Evolutionary conservation across 176 grass and related monocot genomes (phyloP).

Genomic region (Tillandsia leiboldiana): DNA sequence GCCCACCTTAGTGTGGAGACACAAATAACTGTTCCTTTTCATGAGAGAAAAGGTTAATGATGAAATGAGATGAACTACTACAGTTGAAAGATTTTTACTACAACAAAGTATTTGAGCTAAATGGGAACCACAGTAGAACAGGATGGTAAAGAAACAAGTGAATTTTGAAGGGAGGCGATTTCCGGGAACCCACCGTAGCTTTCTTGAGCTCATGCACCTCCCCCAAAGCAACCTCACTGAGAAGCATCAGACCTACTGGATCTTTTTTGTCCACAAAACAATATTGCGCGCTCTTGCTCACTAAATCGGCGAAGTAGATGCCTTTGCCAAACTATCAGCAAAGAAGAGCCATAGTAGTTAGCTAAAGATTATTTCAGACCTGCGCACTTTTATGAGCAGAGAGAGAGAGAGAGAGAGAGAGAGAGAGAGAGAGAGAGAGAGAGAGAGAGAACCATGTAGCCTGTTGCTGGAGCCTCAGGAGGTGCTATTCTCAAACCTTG

Average conservation of each 20-base stretch:
- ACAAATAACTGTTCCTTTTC: neutral
- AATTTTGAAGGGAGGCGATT: neutral
- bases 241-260: conserved; percentile 86
- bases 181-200: conserved; percentile 50
- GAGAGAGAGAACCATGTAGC: conserved; percentile 70
- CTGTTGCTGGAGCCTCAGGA: conserved; percentile 81
- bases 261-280: conserved; percentile 72
- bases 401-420: conserved; percentile 7
- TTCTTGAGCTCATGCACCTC: conserved; percentile 83
- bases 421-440: conserved; percentile 15
- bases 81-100: neutral
- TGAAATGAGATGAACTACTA: neutral
- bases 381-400: no score
- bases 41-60: neutral
- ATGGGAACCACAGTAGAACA: neutral
- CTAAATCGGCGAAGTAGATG: conserved; percentile 87
- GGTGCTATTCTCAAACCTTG: conserved; percentile 95
- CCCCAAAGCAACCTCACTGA: conserved; percentile 94
- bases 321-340: conserved; percentile 88
- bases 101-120: neutral
- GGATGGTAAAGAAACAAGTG: neutral
- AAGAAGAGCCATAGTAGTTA: conserved; percentile 14
- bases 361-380: neutral
- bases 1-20: conserved; percentile 2
- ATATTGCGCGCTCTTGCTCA: conserved; percentile 96